These are phyloP conservation scores for Penicillium lagena DNA, from an alignment of 495 filamentous ascomycete species.

Conservation along the genomic window DNA sequence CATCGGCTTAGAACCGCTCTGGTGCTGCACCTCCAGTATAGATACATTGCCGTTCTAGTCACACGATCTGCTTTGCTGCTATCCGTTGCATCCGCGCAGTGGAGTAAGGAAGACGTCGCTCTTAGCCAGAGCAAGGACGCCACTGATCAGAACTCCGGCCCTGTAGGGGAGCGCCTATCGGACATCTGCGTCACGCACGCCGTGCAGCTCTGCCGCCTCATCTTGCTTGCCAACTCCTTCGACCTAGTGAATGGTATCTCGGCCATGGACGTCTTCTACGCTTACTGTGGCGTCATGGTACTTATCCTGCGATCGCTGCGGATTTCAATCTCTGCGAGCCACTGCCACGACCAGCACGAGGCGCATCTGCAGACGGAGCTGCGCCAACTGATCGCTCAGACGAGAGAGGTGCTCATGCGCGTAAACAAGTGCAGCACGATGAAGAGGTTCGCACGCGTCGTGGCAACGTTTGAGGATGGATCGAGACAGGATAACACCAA, in stretches of 20 bases:
- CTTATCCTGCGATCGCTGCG: constrained; percentile 2
- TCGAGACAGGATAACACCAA: neutral
- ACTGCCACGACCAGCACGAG: neutral
- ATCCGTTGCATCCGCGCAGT: neutral
- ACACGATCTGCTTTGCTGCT: neutral
- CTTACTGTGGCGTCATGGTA: constrained; percentile 1
- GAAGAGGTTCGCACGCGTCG: constrained; percentile 2
- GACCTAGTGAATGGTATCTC: constrained; percentile 1
- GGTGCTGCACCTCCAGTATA: constrained; percentile 2
- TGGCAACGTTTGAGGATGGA: constrained; percentile 1
- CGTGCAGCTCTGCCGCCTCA: constrained; percentile 2
- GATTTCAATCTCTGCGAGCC: neutral
- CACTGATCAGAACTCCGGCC: no score
- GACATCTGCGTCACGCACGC: constrained; percentile 1
- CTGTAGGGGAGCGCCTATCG: neutral
- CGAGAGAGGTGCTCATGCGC: constrained; percentile 2
- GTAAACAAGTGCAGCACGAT: constrained; percentile 3
- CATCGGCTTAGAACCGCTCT: neutral
- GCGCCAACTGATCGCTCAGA: neutral
- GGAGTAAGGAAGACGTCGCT: neutral
- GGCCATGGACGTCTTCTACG: constrained; percentile 1
- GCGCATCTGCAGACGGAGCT: neutral
- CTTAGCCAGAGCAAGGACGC: no score
- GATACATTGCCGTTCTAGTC: constrained; percentile 1
- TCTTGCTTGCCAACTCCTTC: constrained; percentile 1